Evolutionary conservation across 176 grass and related monocot genomes (phyloP).

Genomic region (Saccharum officinarum): DNA sequence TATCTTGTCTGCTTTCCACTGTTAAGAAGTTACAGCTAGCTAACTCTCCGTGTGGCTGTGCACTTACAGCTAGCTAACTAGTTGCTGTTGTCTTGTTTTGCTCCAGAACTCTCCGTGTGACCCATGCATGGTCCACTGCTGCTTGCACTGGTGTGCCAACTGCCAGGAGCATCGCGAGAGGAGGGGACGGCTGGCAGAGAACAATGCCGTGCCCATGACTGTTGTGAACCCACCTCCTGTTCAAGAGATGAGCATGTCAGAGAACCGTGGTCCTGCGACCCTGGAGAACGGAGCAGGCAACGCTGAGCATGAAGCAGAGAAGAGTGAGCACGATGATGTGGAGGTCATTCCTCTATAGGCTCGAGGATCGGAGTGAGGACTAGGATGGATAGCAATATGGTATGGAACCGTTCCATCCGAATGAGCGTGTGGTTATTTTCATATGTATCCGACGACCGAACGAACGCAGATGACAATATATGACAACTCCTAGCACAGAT

Average conservation of each 20-base stretch:
- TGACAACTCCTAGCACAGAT: background rate
- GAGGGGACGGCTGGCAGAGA: conserved; percentile 72
- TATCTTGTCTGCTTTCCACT: background rate
- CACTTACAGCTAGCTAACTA: conserved; percentile 6
- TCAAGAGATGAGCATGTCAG: conserved; percentile 75
- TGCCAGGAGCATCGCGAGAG: conserved; percentile 97
- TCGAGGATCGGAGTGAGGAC: background rate
- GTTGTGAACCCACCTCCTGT: conserved; percentile 80
- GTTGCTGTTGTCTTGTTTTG: conserved; percentile 15
- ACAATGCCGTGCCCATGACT: conserved; percentile 60
- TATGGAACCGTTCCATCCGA: background rate
- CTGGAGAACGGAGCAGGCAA: conserved; percentile 35
- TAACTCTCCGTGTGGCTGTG: background rate
- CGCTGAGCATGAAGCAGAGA: conserved; percentile 15
- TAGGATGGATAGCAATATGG: conserved; percentile 19
- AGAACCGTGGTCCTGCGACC: conserved; percentile 6
- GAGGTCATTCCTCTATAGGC: conserved; percentile 71
- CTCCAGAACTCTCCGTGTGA: conserved; percentile 82
- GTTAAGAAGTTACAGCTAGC: background rate
- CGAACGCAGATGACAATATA: background rate
- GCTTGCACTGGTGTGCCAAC: conserved; percentile 91
- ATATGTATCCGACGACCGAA: background rate
- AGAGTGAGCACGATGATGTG: conserved; percentile 50
- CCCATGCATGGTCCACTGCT: conserved; percentile 91
- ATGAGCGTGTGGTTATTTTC: background rate